A percentile compares a stretch with the other conserved stretches of the same genome.
These are phyloP conservation scores for Cymbopogon citratus DNA, from an alignment of 176 grass and related monocot genomes.

Conservation along the genomic window DNA sequence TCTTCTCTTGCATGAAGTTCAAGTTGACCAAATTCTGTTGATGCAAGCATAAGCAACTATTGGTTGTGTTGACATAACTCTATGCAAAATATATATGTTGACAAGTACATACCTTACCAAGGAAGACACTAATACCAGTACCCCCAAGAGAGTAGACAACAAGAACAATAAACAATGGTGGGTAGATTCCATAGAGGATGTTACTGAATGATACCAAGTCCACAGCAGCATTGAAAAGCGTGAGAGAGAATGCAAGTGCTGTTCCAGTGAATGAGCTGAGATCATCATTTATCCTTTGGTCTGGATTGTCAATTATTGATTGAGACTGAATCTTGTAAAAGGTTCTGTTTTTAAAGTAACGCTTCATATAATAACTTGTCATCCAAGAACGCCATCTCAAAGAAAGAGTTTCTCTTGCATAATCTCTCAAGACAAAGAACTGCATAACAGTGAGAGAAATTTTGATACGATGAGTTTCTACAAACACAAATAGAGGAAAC, in stretches of 20 bases:
- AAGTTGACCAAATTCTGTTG: slow-evolving; percentile 85
- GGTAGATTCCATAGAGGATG: slow-evolving; percentile 96
- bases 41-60: slow-evolving; percentile 12
- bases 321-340: slow-evolving; percentile 98
- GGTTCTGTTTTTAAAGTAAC: slow-evolving; percentile 80
- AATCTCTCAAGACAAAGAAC: slow-evolving; percentile 98
- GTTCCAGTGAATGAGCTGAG: slow-evolving; percentile 91
- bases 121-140: slow-evolving; percentile 78
- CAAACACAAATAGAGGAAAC: not conserved
- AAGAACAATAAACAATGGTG: slow-evolving; percentile 89
- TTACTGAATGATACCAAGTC: slow-evolving; percentile 99
- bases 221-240: slow-evolving; percentile 77
- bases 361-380: slow-evolving; percentile 94
- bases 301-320: slow-evolving; percentile 91
- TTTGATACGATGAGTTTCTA: not conserved
- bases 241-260: slow-evolving; percentile 78
- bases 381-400: slow-evolving; percentile 98
- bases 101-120: slow-evolving; percentile 77
- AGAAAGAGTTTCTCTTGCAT: slow-evolving; percentile 94
- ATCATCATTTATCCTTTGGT: slow-evolving; percentile 97
- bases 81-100: slow-evolving; percentile 2
- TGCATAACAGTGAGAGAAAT: slow-evolving; percentile 43
- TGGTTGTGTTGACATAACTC: not conserved
- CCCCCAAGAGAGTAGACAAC: slow-evolving; percentile 95
- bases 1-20: slow-evolving; percentile 99